phyloP scores from a whole-genome alignment of 2,329 filamentous ascomycete genomes.

The Penicillium sp. region DNA sequence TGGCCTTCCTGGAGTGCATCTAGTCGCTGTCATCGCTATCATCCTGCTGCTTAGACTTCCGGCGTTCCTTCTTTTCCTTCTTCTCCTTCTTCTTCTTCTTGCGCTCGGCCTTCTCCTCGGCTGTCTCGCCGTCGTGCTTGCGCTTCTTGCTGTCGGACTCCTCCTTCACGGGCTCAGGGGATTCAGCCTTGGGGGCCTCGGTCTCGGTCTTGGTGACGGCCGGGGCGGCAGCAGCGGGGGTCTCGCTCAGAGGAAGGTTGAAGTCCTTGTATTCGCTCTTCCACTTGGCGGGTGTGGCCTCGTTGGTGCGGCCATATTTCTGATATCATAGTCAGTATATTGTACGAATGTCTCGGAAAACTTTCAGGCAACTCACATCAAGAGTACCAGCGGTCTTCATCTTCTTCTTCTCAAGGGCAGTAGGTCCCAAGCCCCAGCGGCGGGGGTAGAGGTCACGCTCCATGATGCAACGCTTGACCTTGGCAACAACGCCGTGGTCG shows the following conservation, averaged over 20 bases:
- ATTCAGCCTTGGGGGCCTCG: conserved; percentile 16
- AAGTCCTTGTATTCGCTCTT: conserved; percentile 89
- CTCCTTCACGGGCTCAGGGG: conserved; percentile 36
- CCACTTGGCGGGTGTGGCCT: conserved; percentile 91
- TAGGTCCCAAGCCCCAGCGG: conserved; percentile 92
- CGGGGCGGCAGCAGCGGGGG: conserved; percentile 44
- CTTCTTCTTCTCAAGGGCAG: conserved; percentile 98
- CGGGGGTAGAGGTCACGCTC: conserved; percentile 96
- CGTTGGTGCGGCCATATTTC: conserved; percentile 90
- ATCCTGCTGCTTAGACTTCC: conserved; percentile 81
- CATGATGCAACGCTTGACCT: conserved; percentile 99
- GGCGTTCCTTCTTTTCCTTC: conserved; percentile 61
- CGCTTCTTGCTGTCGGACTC: conserved; percentile 50
- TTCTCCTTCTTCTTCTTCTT: conserved; percentile 54
- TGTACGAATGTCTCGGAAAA: not conserved
- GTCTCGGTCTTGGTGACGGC: conserved; percentile 27
- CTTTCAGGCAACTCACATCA: conserved; percentile 48
- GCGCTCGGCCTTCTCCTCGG: conserved; percentile 48
- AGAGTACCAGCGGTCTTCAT: conserved; percentile 97
- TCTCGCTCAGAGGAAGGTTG: conserved; percentile 51
- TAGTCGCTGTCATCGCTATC: conserved; percentile 56
- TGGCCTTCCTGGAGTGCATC: conserved; percentile 28
- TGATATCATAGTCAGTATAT: not conserved
- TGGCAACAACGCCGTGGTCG: conserved; percentile 95
- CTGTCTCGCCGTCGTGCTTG: conserved; percentile 56